Percentiles rank a stretch among this genome's conserved stretches.
phyloP scores from a whole-genome alignment of 75 land plant species.

The Adiantum capillusveneris region DNA sequence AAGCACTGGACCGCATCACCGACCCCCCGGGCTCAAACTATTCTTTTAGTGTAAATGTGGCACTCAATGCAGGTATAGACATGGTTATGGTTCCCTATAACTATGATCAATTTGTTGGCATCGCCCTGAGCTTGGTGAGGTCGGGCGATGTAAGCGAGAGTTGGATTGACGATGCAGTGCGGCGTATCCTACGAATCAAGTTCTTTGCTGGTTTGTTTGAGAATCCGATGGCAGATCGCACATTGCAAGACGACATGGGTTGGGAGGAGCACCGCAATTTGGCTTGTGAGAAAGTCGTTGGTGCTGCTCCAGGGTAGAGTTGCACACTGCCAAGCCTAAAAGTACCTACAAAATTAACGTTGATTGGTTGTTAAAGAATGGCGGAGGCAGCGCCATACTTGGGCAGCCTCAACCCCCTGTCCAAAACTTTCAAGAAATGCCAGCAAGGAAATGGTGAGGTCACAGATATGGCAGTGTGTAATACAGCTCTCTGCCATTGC shows the following conservation, averaged over 20 bases:
- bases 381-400: too few relatives aligned
- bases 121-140: constrained; percentile 21
- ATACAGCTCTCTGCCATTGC: too few relatives aligned
- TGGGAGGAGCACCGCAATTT: constrained; percentile 64
- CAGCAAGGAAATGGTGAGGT: too few relatives aligned
- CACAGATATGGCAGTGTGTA: too few relatives aligned
- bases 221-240: constrained; percentile 39
- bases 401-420: too few relatives aligned
- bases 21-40: constrained; percentile 30
- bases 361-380: too few relatives aligned
- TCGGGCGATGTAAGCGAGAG: constrained; percentile 27
- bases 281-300: constrained; percentile 75
- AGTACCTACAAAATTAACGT: too few relatives aligned
- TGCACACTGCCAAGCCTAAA: too few relatives aligned
- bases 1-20: constrained; percentile 42
- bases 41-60: constrained; percentile 17
- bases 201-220: constrained; percentile 52
- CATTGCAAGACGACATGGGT: constrained; percentile 13
- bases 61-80: constrained; percentile 38
- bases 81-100: constrained; percentile 57
- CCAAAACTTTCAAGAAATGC: too few relatives aligned
- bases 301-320: constrained; percentile 77
- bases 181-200: constrained; percentile 51
- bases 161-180: constrained; percentile 59
- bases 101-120: constrained; percentile 24